phyloP scores from a whole-genome alignment of 148 eudicot species.

The Rhododendron williamsianum region DNA sequence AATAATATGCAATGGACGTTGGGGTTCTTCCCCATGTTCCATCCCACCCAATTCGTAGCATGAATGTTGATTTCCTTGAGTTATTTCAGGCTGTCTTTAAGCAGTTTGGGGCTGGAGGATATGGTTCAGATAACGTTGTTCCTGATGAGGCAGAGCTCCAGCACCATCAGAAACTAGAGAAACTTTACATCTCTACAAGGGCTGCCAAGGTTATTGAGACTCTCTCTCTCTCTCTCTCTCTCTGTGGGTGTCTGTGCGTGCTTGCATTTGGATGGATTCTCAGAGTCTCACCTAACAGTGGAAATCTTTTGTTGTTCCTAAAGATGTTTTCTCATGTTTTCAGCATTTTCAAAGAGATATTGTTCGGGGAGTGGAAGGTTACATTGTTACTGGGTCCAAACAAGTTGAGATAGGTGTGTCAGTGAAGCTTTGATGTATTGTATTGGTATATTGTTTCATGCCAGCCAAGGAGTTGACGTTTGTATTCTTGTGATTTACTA shows the following conservation, averaged over 20 bases:
- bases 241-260: background rate
- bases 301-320: conserved; percentile 4
- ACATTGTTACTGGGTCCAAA: conserved; percentile 91
- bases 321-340: conserved; percentile 8
- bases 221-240: background rate
- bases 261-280: background rate
- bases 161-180: conserved; percentile 94
- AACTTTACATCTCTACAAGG: conserved; percentile 88
- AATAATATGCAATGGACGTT: background rate
- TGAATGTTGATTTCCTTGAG: conserved; percentile 9
- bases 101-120: conserved; percentile 88
- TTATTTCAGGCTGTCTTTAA: conserved; percentile 77
- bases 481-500: background rate
- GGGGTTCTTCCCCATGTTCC: conserved; percentile 1
- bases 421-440: conserved; percentile 3
- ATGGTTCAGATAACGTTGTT: conserved; percentile 69
- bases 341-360: conserved; percentile 99
- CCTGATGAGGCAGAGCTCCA: conserved; percentile 73
- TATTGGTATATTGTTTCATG: conserved; percentile 12
- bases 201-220: conserved; percentile 69
- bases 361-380: conserved; percentile 98
- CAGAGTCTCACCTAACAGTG: background rate
- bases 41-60: background rate
- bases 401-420: conserved; percentile 88
- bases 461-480: background rate